phyloP scores from a whole-genome alignment of 1,284 basidiomycete genomes.

The Sphaerobolus stellatus region DNA sequence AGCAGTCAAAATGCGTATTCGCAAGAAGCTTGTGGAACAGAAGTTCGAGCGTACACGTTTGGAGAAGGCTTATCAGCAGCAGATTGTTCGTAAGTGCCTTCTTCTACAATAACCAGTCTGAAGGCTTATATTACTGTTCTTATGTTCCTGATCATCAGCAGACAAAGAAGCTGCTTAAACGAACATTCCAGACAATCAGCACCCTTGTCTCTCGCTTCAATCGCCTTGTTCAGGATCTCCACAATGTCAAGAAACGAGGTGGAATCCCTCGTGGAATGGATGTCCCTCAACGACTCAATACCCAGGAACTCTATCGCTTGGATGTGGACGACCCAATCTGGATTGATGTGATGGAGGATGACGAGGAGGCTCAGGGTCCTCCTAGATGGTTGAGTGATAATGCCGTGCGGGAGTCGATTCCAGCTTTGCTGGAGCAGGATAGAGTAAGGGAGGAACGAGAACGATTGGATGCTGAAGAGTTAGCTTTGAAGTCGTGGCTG shows the following conservation, averaged over 20 bases:
- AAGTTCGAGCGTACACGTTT: no score
- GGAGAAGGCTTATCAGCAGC: neutral
- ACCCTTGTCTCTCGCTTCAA: neutral
- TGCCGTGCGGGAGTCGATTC: neutral
- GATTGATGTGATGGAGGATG: neutral
- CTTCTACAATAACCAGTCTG: neutral
- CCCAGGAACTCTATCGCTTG: neutral
- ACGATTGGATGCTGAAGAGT: neutral
- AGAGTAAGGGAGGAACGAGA: neutral
- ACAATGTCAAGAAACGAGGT: neutral
- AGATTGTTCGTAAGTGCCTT: neutral
- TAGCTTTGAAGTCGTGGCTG: neutral
- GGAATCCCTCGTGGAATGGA: neutral
- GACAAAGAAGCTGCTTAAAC: neutral
- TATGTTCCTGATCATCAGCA: neutral
- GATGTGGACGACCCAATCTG: constrained; percentile 1
- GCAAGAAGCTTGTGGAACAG: no score
- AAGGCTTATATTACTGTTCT: no score
- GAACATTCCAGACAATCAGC: neutral
- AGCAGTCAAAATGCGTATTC: no score
- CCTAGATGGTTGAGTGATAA: neutral
- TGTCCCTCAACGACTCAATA: neutral
- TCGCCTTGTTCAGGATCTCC: neutral
- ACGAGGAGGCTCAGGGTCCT: neutral
- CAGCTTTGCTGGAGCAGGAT: neutral